A percentile compares a stretch with the other conserved stretches of the same genome.
These are phyloP conservation scores for Phytopythium vexans DNA, from an alignment of 352 stramenopile species.

Conservation along the genomic window DNA sequence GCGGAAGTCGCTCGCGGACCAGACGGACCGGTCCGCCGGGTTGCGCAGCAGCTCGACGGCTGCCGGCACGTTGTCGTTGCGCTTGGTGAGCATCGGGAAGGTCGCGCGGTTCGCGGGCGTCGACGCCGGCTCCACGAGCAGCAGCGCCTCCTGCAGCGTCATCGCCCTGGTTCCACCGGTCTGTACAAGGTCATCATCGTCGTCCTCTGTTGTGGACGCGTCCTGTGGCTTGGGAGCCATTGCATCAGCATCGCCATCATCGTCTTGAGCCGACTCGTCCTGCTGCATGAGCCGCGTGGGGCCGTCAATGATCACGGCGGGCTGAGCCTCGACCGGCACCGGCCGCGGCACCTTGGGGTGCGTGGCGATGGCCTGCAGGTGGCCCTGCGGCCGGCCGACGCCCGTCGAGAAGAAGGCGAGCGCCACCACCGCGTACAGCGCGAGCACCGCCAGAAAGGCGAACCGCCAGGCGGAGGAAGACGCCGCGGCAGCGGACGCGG, in stretches of 20 bases:
- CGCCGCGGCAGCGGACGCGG: neutral
- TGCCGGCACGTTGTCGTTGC: neutral
- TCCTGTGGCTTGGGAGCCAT: neutral
- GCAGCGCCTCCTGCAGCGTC: constrained; percentile 14
- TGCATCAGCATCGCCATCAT: neutral
- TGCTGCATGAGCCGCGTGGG: neutral
- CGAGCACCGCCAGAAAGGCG: constrained; percentile 27
- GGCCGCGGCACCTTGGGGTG: too few relatives aligned
- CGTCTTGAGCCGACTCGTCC: constrained; percentile 1
- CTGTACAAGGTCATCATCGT: constrained; percentile 7
- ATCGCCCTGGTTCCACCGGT: constrained; percentile 1
- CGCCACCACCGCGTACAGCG: constrained; percentile 16
- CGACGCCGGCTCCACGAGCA: constrained; percentile 16
- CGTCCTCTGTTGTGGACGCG: constrained; percentile 13
- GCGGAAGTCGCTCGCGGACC: constrained; percentile 13
- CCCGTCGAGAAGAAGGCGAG: constrained; percentile 11
- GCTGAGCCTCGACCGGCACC: too few relatives aligned
- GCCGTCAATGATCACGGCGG: neutral
- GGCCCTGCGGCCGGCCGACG: constrained; percentile 5
- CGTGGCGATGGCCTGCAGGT: neutral
- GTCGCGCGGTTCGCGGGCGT: constrained; percentile 17
- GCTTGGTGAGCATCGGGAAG: constrained; percentile 12
- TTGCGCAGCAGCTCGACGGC: constrained; percentile 5
- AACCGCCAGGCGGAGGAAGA: constrained; percentile 13
- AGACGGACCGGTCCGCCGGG: constrained; percentile 10